These are phyloP conservation scores for Papiliotrema laurentii DNA, from an alignment of 1,284 basidiomycete genomes.

Conservation along the genomic window DNA sequence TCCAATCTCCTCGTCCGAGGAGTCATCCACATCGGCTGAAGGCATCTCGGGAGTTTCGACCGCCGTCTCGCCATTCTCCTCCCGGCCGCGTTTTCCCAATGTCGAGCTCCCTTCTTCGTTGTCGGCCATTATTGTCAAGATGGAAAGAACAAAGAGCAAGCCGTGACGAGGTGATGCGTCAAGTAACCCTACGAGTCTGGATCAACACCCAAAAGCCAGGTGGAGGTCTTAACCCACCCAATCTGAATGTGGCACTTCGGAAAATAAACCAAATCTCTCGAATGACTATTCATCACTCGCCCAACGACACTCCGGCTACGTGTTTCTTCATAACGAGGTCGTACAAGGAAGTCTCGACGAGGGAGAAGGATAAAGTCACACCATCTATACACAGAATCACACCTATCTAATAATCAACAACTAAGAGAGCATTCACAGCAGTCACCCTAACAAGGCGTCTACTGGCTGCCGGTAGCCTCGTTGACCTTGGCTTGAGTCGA, in stretches of 20 bases:
- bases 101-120: background rate
- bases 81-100: constrained; percentile 9
- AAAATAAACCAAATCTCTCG: too few species aligned
- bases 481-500: constrained; percentile 5
- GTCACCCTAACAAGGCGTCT: too few species aligned
- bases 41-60: constrained; percentile 28
- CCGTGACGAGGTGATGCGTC: too few species aligned
- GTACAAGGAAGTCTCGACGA: background rate
- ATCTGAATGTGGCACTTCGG: too few species aligned
- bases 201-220: too few species aligned
- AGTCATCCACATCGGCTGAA: constrained; percentile 34
- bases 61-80: constrained; percentile 54
- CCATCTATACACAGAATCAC: constrained; percentile 7
- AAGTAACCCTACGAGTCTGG: too few species aligned
- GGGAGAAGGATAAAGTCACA: background rate
- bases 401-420: too few species aligned
- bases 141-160: too few species aligned
- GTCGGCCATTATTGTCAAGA: constrained; percentile 1
- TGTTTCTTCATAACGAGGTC: background rate
- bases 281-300: too few species aligned
- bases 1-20: constrained; percentile 46
- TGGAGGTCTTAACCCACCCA: too few species aligned
- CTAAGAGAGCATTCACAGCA: too few species aligned
- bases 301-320: too few species aligned
- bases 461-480: constrained; percentile 2